phyloP scores from a whole-genome alignment of 75 land plant species.

The Isoetes taiwanensis region DNA sequence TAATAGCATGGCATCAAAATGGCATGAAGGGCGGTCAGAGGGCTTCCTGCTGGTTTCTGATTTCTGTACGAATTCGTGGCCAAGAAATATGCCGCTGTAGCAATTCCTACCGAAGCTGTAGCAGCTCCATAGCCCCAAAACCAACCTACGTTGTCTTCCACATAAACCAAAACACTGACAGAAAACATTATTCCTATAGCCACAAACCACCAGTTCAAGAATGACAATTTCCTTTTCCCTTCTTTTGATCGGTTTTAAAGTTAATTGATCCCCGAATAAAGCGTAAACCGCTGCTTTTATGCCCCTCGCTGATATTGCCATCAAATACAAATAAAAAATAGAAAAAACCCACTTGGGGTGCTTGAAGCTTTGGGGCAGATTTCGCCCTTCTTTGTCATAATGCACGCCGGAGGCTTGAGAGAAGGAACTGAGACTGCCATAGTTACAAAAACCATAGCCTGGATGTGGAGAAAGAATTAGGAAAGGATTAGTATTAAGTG shows the following conservation, averaged over 20 bases:
- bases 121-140: slow-evolving; percentile 65
- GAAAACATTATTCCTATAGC: slow-evolving; percentile 74
- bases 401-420: slow-evolving; percentile 46
- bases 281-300: slow-evolving; percentile 86
- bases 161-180: slow-evolving; percentile 71
- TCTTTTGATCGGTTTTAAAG: slow-evolving; percentile 49
- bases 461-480: too few relatives aligned
- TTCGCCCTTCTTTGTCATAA: slow-evolving; percentile 4
- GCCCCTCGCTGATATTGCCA: slow-evolving; percentile 87
- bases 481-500: background rate
- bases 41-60: slow-evolving; percentile 68
- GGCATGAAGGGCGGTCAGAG: too few relatives aligned
- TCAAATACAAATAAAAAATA: slow-evolving; percentile 61
- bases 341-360: slow-evolving; percentile 63
- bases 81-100: slow-evolving; percentile 44
- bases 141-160: slow-evolving; percentile 71
- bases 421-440: slow-evolving; percentile 62
- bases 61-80: slow-evolving; percentile 75
- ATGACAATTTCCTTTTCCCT: slow-evolving; percentile 64
- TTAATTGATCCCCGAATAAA: slow-evolving; percentile 91
- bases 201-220: slow-evolving; percentile 58
- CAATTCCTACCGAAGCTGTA: slow-evolving; percentile 51
- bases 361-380: slow-evolving; percentile 40
- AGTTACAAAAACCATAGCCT: slow-evolving; percentile 82
- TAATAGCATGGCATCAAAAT: too few relatives aligned